These are phyloP conservation scores for Calocybe indica DNA, from an alignment of 768 basidiomycete species.

Conservation along the genomic window DNA sequence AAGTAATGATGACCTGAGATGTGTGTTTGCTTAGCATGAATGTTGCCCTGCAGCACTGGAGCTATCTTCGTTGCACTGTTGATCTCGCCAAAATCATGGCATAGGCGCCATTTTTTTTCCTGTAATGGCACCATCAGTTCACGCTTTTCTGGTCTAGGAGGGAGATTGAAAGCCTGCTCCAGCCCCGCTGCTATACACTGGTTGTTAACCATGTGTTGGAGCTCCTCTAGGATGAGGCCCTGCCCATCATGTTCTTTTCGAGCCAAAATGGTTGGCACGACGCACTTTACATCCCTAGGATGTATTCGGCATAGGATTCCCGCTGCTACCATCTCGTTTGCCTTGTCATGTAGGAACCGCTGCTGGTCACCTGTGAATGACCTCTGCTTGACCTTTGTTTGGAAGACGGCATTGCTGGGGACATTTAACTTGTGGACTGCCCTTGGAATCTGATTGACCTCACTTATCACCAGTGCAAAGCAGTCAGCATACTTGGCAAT, in stretches of 20 bases:
- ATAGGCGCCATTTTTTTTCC: constrained; percentile 26
- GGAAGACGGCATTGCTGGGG: constrained; percentile 18
- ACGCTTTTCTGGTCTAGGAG: constrained; percentile 10
- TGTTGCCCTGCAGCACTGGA: constrained; percentile 29
- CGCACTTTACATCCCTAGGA: constrained; percentile 26
- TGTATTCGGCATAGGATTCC: constrained; percentile 24
- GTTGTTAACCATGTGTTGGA: constrained; percentile 26
- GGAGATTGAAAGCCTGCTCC: constrained; percentile 12
- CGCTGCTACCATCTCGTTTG: constrained; percentile 27
- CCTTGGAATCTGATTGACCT: constrained; percentile 26
- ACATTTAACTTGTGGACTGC: constrained; percentile 28
- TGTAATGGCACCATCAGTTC: background rate
- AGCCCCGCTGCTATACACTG: constrained; percentile 21
- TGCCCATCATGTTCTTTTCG: constrained; percentile 26
- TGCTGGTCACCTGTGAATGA: constrained; percentile 24
- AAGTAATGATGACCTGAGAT: constrained; percentile 30
- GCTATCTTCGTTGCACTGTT: constrained; percentile 23
- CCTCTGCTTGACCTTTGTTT: constrained; percentile 23
- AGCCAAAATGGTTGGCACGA: constrained; percentile 26
- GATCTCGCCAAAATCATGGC: constrained; percentile 30
- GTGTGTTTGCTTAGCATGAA: constrained; percentile 28
- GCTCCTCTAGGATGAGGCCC: constrained; percentile 25
- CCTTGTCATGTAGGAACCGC: constrained; percentile 19
- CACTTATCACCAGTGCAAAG: constrained; percentile 31
- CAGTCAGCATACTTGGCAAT: constrained; percentile 27